Conservation (phyloP, 164 flowering plant species). For the Akebia trifoliata region DNA sequence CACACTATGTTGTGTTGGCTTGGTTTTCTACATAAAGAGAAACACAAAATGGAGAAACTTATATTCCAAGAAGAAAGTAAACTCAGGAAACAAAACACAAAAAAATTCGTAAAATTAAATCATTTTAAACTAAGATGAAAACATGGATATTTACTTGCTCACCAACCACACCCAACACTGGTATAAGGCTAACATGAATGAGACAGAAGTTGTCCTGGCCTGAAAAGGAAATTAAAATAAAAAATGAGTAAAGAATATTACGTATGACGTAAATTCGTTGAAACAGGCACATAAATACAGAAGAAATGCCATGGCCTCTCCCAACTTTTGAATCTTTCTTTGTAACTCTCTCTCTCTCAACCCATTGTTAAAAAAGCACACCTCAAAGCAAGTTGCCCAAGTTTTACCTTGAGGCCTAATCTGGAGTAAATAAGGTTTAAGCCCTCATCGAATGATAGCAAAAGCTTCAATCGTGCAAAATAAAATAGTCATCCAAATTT, state of each 20-base stretch:
- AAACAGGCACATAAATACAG: too few relatives aligned
- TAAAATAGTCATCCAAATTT: too few relatives aligned
- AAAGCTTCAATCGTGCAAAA: too few relatives aligned
- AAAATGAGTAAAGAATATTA: conserved; percentile 14
- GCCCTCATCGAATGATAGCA: too few relatives aligned
- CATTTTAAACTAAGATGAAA: conserved; percentile 4
- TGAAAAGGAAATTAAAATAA: conserved; percentile 19
- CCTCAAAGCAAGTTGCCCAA: too few relatives aligned
- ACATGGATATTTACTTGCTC: conserved; percentile 65
- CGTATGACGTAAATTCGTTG: too few relatives aligned
- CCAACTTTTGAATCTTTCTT: too few relatives aligned
- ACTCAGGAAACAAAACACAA: not conserved
- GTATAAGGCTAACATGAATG: conserved; percentile 92
- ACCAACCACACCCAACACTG: conserved; percentile 93
- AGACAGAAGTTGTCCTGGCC: conserved; percentile 90
- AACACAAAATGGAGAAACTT: not conserved
- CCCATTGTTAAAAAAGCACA: too few relatives aligned
- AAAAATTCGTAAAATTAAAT: not conserved
- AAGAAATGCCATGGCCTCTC: too few relatives aligned
- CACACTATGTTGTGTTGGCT: conserved; percentile 98
- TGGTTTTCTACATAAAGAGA: conserved; percentile 65
- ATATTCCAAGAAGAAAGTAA: not conserved
- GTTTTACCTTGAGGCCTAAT: too few relatives aligned
- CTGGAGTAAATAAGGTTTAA: too few relatives aligned
- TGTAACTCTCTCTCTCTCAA: too few relatives aligned